Evolutionary conservation across 192 early-diverging fungal species (phyloP), one percentile per base, ranked within the genome.

Genomic region (Bifiguratus adelaidae): DNA sequence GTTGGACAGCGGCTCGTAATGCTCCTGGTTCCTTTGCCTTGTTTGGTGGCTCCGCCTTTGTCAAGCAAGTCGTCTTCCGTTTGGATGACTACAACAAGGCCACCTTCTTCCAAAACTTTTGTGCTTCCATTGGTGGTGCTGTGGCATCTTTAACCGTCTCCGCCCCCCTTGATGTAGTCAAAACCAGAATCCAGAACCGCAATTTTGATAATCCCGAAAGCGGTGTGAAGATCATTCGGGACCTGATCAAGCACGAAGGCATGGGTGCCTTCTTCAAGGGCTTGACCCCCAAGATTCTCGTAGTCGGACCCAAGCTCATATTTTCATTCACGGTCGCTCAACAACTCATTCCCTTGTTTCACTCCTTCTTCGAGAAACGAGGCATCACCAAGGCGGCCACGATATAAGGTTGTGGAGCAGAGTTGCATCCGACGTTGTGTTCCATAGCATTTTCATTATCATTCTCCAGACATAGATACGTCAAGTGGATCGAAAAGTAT

Each of bases 21-120:
- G 95, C 95, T 1, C 95, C 95, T 15, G 95, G 95, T 15, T 94
- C 91, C 22, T 99, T 99, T 71, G 93, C 95, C 12, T 72, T 93
- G 53, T 77, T 94, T 57, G 92, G 92, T 50, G 95, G 86, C 9
- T 87, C 89, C 27, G 92, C 93, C 8, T 70, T 92, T 44, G 85
- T 89, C 41, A 98, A 98, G 80, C 92, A 95, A 60, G 82, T 84
- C 76, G 52, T 88, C 27, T 96, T 96, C 65, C 74, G 75, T 41
- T 66, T 98, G 47, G 74, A 87, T 40, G 86, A 98, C 60, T 95
- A 92, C 68, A 78, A 68, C 72, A 82, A 88, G 66, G 92, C 95
- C n/a, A 91, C 95, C n/a, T 95, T 96, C 65, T 78, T 92, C 63
- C 95, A 98, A 57, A 96, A 95, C 84, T 95, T 95, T 70, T 82